Conservation (phyloP, 495 filamentous ascomycete species). For the Neurospora discreta region DNA sequence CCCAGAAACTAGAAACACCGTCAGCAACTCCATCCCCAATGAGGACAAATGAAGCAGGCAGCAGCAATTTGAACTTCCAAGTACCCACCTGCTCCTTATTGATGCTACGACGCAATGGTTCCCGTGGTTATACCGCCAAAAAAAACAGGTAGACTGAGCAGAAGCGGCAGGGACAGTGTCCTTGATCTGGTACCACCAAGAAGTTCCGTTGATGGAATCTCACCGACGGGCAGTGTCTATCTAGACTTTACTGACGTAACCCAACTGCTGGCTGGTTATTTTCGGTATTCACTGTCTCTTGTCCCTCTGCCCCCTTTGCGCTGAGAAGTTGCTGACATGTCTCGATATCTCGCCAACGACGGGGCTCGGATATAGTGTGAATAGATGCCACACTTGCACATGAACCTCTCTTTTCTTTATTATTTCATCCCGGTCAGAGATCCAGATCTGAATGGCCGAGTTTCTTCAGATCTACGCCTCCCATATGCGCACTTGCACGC, state of each 20-base stretch:
- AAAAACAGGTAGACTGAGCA: too few relatives aligned
- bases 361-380: background rate
- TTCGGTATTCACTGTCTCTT: background rate
- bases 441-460: background rate
- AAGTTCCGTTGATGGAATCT: background rate
- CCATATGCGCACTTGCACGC: background rate
- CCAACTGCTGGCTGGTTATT: background rate
- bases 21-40: background rate
- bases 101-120: background rate
- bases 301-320: background rate
- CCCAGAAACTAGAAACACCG: background rate
- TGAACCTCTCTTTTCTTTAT: background rate
- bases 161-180: too few relatives aligned
- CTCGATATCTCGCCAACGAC: background rate
- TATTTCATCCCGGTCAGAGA: background rate
- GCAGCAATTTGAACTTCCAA: background rate
- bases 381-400: background rate
- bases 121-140: too few relatives aligned
- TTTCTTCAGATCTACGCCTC: background rate
- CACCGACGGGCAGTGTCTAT: background rate
- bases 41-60: background rate
- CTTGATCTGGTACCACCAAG: background rate
- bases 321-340: background rate
- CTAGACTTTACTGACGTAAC: background rate
- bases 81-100: background rate